A percentile compares a stretch with the other conserved stretches of the same genome.
These are phyloP conservation scores for Pseudopediastrum boryanum DNA, from an alignment of 139 green algal species.

Conservation along the genomic window DNA sequence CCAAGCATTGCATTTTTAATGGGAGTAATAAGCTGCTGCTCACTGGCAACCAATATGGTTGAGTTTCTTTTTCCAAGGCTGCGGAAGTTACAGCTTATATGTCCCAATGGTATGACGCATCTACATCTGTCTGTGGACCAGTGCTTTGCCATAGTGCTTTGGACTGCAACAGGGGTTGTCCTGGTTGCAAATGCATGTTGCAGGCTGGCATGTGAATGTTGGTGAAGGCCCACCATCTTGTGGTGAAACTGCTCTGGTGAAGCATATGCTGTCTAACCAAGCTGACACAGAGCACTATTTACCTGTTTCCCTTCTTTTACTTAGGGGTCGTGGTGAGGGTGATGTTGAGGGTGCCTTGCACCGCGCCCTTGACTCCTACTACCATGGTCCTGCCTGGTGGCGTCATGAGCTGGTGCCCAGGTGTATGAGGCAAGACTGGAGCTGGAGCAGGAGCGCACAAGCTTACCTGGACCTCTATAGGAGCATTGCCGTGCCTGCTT, in stretches of 20 bases:
- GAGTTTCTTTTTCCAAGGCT: too few relatives aligned
- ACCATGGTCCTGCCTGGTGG: slow-evolving; percentile 52
- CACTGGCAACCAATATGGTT: too few relatives aligned
- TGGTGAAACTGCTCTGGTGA: not conserved
- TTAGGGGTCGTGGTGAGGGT: slow-evolving; percentile 61
- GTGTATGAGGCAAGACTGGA: slow-evolving; percentile 52
- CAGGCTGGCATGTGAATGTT: not conserved
- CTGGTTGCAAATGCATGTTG: not conserved
- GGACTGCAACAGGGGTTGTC: not conserved
- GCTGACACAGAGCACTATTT: too few relatives aligned
- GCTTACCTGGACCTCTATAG: slow-evolving; percentile 43
- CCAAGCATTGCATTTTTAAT: not conserved
- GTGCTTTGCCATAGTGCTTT: too few relatives aligned
- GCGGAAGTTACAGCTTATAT: too few relatives aligned
- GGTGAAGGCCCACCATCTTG: not conserved
- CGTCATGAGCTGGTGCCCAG: slow-evolving; percentile 40
- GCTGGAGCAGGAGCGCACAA: slow-evolving; percentile 40
- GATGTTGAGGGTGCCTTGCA: slow-evolving; percentile 66
- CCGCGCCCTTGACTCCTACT: slow-evolving; percentile 61
- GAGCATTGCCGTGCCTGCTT: too few relatives aligned
- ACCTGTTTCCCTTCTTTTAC: not conserved
- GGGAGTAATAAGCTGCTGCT: not conserved
- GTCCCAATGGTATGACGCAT: too few relatives aligned
- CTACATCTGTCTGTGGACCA: too few relatives aligned
- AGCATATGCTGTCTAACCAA: too few relatives aligned